Percentiles rank a stretch among this genome's conserved stretches.
Evolutionary conservation across 768 basidiomycete genomes (phyloP).

Genomic region (Stropharia rugosoannulata): DNA sequence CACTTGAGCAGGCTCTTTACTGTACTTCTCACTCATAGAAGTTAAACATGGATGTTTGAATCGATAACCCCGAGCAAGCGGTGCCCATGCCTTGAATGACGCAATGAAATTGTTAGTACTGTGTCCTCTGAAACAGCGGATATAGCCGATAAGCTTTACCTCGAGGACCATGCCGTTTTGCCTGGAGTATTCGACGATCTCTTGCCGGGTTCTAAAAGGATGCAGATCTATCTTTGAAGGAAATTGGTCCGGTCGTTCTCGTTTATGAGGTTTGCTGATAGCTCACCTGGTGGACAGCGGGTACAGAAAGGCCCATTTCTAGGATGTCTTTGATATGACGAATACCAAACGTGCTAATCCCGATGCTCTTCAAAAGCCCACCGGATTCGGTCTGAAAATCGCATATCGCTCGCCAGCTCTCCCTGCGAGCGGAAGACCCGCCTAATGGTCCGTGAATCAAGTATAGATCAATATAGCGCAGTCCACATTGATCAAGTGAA

Average conservation of each 20-base stretch:
- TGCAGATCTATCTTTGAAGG: constrained; percentile 49
- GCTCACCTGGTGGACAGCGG: constrained; percentile 60
- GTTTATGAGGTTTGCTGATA: too few species aligned
- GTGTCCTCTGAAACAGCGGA: too few species aligned
- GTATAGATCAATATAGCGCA: constrained; percentile 72
- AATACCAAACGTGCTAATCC: constrained; percentile 63
- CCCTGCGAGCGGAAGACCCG: constrained; percentile 51
- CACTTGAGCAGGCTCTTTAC: constrained; percentile 56
- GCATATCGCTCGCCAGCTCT: constrained; percentile 66
- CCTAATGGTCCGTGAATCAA: constrained; percentile 70
- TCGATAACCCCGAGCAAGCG: constrained; percentile 63
- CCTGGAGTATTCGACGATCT: constrained; percentile 60
- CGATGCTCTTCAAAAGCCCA: constrained; percentile 58
- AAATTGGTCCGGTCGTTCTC: neutral
- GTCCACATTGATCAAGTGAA: constrained; percentile 50
- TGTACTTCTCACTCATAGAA: constrained; percentile 49
- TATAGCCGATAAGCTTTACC: constrained; percentile 33
- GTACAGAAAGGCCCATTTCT: constrained; percentile 44
- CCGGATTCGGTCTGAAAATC: constrained; percentile 54
- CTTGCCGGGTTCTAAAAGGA: constrained; percentile 68
- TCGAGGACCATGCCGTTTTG: constrained; percentile 60
- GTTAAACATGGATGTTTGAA: constrained; percentile 58
- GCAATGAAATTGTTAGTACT: neutral
- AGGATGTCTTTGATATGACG: constrained; percentile 57
- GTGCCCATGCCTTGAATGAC: constrained; percentile 62